Conservation (phyloP, 2,329 filamentous ascomycete species). For the Gremmenia infestans region DNA sequence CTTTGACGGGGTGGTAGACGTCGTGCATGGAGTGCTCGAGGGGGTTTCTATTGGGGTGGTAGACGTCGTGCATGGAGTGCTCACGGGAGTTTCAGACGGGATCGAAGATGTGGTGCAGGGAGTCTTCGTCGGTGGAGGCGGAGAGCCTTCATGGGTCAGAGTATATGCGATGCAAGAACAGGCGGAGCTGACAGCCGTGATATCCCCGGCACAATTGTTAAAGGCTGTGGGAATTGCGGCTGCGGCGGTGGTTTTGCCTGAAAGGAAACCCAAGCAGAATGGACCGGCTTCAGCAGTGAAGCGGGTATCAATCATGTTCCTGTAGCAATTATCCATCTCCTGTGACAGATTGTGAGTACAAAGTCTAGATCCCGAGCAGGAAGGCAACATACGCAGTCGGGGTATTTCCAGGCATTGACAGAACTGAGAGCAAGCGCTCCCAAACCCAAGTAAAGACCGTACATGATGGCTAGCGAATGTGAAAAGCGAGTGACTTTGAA, state of each 20-base stretch:
- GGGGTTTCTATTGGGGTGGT: slow-evolving; percentile 2
- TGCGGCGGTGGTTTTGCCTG: slow-evolving; percentile 24
- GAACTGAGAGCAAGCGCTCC: slow-evolving; percentile 16
- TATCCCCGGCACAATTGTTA: slow-evolving; percentile 27
- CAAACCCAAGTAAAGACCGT: slow-evolving; percentile 5
- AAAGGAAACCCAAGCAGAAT: slow-evolving; percentile 34
- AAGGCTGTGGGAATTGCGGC: slow-evolving; percentile 31
- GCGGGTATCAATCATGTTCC: slow-evolving; percentile 33
- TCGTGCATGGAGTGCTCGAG: slow-evolving; percentile 7
- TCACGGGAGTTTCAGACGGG: slow-evolving; percentile 1
- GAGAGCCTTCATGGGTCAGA: slow-evolving; percentile 22
- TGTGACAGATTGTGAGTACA: not conserved
- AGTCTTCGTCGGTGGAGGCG: slow-evolving; percentile 8
- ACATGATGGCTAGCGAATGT: slow-evolving; percentile 10
- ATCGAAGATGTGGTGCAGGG: slow-evolving; percentile 12
- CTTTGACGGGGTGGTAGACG: slow-evolving; percentile 5
- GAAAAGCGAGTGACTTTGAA: slow-evolving; percentile 1
- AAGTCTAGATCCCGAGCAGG: not conserved
- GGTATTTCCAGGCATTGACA: slow-evolving; percentile 18
- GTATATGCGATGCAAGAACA: slow-evolving; percentile 38
- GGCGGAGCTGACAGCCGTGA: slow-evolving; percentile 29
- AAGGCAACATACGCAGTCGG: slow-evolving; percentile 19
- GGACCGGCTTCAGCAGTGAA: slow-evolving; percentile 27
- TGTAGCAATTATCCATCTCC: slow-evolving; percentile 34
- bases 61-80: slow-evolving; percentile 9